Base-by-base conservation (phyloP, 305 asterid species). In the Coffea humblotiana region DNA sequence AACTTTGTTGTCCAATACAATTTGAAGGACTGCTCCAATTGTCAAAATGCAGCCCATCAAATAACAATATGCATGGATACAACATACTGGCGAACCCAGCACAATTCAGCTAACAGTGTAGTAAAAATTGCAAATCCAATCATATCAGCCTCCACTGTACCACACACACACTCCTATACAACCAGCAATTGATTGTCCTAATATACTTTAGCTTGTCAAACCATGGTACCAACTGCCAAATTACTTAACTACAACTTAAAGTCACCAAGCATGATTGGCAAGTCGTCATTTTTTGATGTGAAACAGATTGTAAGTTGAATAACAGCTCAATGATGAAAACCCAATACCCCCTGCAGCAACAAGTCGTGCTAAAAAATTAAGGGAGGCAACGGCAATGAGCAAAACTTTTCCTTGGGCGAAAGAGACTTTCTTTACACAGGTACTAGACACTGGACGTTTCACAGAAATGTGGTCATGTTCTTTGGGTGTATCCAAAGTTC, bases 371-470 rank as follows among this genome's bases (percentile, higher is more conserved):
- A 29, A 32, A 27, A 60, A 6, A 48, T 32, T 8, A 64, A 52
- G 35, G 32, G 48, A 63, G 43, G 48, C 56, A 73, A 49, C 4
- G 8, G 47, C 14, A 37, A 80, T 60, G 15, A 40, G 47, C n/a
- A 16, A 75, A 80, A 67, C 61, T 65, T 74, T 19, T 80, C 76
- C 8, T 45, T 8, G 32, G 48, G 37, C n/a, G n/a, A 45, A 56
- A 19, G 6, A 12, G 16, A 27, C 25, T 19, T 40, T 7, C 27
- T 71, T 78, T 40, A 56, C 23, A 56, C 60, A 47, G 86, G 77
- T 78, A 76, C 87, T 6, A 65, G 19, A 35, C 90, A 89, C 85
- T 77, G 87, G 87, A 66, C 93, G 88, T 83, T 91, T 92, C 58
- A 81, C 80, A 81, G 86, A 80, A 65, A 67, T 21, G 51, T 70